Base-by-base conservation (phyloP, 2,329 filamentous ascomycete species). In the Aureobasidium vineae region DNA sequence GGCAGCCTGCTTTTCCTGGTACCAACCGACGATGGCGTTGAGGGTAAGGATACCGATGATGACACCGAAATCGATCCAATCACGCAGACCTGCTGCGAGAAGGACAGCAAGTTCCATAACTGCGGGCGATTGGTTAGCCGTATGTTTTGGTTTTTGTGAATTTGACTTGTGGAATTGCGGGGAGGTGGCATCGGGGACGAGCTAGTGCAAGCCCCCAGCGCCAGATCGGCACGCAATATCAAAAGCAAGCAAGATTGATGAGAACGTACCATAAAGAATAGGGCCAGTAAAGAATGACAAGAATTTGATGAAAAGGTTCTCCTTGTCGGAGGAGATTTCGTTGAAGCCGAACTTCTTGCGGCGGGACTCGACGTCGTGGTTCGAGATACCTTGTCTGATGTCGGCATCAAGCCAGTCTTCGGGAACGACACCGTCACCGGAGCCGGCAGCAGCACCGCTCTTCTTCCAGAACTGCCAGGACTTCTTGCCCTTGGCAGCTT, bases 1-100 rank as follows among this genome's bases (percentile, higher is more conserved):
- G 71, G 88, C 89, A 72, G 89, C 89, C 79, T 91, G 88, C 82
- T 91, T 91, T 79, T 91, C 89, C 77, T 91, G 89, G 78, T 91
- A 91, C 86, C 88, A 91, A 82, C 89, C 89, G 77, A 91, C 89
- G 70, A 88, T 80, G 70, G 89, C 89, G 80, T 92, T 92, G 69
- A 92, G 86, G 75, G 88, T 72, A 66, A 92, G 81, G 78, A 92
- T 91, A 82, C 85, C 89, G 73, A 88, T 85, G 76, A 91, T 91
- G 77, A 92, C 88, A 84, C 88, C 88, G 71, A 91, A 84, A 81
- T 92, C 89, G 70, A 90, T 84, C 88, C 88, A 91, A 79, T 90
- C 88, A 76, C 84, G 83, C 70, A 92, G 86, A 84, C 88, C 89
- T 75, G 87, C 87, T 72, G 89, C 88, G 73, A 92, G 82, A 63